A percentile compares a stretch with the other conserved stretches of the same genome.
Conservation (phyloP, 139 green algal species). For the Tetradesmus lagerheimii region DNA sequence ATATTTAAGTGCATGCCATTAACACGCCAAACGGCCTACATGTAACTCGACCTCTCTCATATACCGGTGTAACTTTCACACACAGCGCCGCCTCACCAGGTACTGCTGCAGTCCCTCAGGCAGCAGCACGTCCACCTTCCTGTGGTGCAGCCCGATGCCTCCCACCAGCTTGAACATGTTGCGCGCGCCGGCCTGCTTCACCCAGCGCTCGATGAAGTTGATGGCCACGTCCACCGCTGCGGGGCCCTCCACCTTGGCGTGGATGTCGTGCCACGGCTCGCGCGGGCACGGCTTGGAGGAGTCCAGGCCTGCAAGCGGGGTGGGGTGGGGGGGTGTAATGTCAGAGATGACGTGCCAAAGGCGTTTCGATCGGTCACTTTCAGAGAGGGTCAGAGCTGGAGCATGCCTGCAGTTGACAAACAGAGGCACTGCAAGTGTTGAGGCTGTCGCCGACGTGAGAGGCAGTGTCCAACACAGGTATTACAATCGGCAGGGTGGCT, state of each 20-base stretch:
- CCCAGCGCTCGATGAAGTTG: constrained; percentile 47
- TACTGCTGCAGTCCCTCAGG: constrained; percentile 13
- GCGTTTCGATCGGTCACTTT: too few species aligned
- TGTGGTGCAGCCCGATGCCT: neutral
- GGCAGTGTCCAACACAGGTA: too few species aligned
- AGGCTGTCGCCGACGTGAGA: too few species aligned
- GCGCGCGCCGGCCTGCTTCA: constrained; percentile 39
- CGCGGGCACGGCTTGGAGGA: constrained; percentile 41
- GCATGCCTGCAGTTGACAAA: neutral
- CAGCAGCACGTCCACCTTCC: constrained; percentile 21
- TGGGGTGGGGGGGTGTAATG: too few species aligned
- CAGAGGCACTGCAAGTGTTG: neutral
- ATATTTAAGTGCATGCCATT: too few species aligned
- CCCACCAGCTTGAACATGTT: constrained; percentile 5
- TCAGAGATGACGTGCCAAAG: too few species aligned
- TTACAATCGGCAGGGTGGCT: too few species aligned
- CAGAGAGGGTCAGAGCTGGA: too few species aligned
- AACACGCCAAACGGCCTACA: too few species aligned
- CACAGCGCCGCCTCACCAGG: neutral
- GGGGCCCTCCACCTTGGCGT: constrained; percentile 67
- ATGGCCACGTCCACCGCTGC: constrained; percentile 59
- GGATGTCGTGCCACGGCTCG: constrained; percentile 82
- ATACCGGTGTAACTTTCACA: too few species aligned
- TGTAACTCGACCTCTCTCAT: too few species aligned
- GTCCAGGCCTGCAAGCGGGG: neutral